Conservation (phyloP, 192 early-diverging fungal species). For the Coemansia brasiliensis region DNA sequence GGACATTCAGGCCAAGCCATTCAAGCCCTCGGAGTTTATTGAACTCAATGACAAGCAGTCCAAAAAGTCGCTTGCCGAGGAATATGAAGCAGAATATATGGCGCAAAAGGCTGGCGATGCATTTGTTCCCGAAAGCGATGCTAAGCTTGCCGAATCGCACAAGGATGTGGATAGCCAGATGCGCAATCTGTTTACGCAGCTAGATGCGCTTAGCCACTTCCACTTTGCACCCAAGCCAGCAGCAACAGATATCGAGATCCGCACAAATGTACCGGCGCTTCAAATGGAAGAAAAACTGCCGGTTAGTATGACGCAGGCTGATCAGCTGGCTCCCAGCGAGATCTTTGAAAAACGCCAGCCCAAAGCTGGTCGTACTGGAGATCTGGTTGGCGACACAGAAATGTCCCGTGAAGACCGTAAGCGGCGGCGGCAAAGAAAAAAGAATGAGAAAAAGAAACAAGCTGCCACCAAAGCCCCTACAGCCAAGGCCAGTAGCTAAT, state of each 20-base stretch:
- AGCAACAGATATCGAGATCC: conserved; percentile 76
- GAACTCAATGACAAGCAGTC: conserved; percentile 86
- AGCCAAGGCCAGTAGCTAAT: conserved; percentile 7
- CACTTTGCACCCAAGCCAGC: conserved; percentile 85
- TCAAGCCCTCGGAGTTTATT: conserved; percentile 69
- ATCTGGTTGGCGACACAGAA: conserved; percentile 77
- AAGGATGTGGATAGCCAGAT: conserved; percentile 77
- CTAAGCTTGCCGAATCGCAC: conserved; percentile 83
- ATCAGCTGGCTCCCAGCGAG: conserved; percentile 86
- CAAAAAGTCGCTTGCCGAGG: conserved; percentile 83
- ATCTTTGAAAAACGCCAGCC: conserved; percentile 76
- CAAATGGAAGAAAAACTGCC: conserved; percentile 96
- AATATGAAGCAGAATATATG: conserved; percentile 90
- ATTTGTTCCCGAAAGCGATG: conserved; percentile 58
- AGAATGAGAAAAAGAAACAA: conserved; percentile 64
- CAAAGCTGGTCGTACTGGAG: conserved; percentile 48
- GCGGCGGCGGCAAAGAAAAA: conserved; percentile 64
- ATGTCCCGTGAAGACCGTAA: conserved; percentile 76
- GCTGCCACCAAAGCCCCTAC: background rate
- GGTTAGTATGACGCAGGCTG: conserved; percentile 75
- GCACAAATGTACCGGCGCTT: conserved; percentile 78
- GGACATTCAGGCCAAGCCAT: conserved; percentile 69
- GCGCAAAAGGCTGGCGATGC: conserved; percentile 57
- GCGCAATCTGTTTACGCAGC: conserved; percentile 74
- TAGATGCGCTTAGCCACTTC: conserved; percentile 94